Evolutionary conservation across 768 basidiomycete genomes (phyloP), one percentile per base, ranked within the genome.

Genomic region (Crucibulum laeve): DNA sequence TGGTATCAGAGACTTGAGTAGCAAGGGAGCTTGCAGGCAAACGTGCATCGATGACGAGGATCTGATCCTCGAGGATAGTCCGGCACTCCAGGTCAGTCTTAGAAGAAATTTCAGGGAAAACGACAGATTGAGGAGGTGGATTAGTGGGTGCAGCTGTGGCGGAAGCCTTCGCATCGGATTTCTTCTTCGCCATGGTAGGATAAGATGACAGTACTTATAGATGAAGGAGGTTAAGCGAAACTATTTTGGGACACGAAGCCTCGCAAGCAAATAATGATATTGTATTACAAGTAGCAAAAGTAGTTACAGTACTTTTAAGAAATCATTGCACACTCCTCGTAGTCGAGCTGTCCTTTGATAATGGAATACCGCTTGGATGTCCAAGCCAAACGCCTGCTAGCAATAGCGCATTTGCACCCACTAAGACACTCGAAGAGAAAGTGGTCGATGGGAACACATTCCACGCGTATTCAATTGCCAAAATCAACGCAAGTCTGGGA

Each of bases 61-160:
- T 80, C 56, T 85, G 84, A 60, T 84, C 78, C 38, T 83, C 76
- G 8, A 84, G 65, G 11, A 84, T 57, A 2, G 68, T 60, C 11
- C 58, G 67, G 46, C 70, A 74, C 44, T 71, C 60, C 5, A 83
- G 61, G 8, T 65, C 63, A 8, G 61, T 52, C 52, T 84, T 84
- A 3, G 57, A 45, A 4, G 40, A 42, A 5, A 83, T 45, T 0
- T 57, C 53, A 0, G 80, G 81, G 47, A 83, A 80, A 3, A 53
- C 32, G 7, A 59, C 44, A 4, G 56, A 42, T 18, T 38, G 1
- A 7, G 44, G 18, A 13, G 46, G 8, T 4, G 41, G 22, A 33
- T 23, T 34, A 18, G 44, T 10, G 14, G 39, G 8, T 6, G 46
- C 2, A 36, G 36, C 25, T 30, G 43, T 33, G 6, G 50, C 5